phyloP scores from a whole-genome alignment of 345 rosid genomes.

The Reutealis trisperma region DNA sequence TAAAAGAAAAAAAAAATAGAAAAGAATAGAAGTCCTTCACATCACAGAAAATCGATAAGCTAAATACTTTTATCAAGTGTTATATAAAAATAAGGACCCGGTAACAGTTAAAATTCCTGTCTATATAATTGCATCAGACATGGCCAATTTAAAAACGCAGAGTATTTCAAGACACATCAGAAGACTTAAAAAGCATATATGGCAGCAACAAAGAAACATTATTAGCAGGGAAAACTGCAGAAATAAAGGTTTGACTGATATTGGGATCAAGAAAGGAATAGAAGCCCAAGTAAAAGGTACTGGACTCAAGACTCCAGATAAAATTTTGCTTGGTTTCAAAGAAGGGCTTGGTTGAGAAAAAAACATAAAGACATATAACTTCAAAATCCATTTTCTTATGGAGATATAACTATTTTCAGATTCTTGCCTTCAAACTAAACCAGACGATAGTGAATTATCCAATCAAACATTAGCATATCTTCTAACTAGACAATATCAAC shows the following conservation, averaged over 20 bases:
- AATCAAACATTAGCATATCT: background rate
- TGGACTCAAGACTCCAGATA: background rate
- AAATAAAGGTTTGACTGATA: background rate
- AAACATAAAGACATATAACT: background rate
- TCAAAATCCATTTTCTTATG: background rate
- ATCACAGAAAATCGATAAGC: background rate
- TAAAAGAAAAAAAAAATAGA: too few species aligned
- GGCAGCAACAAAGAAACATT: background rate
- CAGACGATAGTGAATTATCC: background rate
- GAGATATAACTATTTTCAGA: background rate
- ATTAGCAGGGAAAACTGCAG: background rate
- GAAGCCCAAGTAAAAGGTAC: background rate
- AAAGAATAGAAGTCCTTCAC: background rate
- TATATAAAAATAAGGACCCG: background rate
- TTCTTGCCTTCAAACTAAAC: background rate
- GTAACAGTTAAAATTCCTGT: background rate
- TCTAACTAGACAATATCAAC: background rate
- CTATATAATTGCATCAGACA: background rate
- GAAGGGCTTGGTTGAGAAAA: background rate
- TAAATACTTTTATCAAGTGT: background rate
- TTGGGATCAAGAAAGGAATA: background rate
- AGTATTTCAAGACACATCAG: conserved; percentile 1
- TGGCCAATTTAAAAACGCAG: background rate
- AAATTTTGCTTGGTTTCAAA: background rate
- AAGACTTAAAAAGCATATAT: background rate